Evolutionary conservation across 345 rosid genomes (phyloP).

Genomic region (Melastoma malabathricum): DNA sequence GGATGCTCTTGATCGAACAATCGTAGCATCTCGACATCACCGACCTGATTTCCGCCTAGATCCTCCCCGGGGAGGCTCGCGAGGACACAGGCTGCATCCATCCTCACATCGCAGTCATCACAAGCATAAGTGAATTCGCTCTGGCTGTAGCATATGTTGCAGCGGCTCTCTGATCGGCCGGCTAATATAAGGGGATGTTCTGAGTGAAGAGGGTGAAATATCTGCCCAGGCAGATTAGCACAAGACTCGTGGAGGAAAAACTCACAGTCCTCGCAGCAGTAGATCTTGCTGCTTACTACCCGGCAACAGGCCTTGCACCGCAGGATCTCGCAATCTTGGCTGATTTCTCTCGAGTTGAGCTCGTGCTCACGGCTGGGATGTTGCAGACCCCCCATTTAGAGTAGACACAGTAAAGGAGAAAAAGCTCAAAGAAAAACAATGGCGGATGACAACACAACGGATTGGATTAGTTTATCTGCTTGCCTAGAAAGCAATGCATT

Average conservation of each 20-base stretch:
- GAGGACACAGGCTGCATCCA: too few species aligned
- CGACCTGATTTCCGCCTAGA: too few species aligned
- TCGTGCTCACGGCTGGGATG: not conserved
- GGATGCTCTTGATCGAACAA: too few species aligned
- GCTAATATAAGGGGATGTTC: slow-evolving; percentile 3
- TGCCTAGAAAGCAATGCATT: too few species aligned
- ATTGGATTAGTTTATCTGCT: too few species aligned
- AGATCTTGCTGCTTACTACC: not conserved
- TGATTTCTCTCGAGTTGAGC: not conserved
- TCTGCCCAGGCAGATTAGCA: not conserved
- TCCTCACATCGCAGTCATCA: too few species aligned
- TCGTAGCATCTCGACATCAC: too few species aligned
- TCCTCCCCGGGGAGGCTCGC: too few species aligned
- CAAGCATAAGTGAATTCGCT: too few species aligned
- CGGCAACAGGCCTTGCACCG: not conserved
- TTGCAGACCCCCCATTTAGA: not conserved
- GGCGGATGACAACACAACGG: too few species aligned
- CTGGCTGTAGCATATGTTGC: too few species aligned
- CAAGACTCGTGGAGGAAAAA: slow-evolving; percentile 7
- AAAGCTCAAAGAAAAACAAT: not conserved
- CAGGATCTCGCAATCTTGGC: not conserved
- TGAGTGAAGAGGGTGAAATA: slow-evolving; percentile 3
- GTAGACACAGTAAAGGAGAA: not conserved
- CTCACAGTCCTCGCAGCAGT: slow-evolving; percentile 4
- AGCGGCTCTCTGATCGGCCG: too few species aligned